Evolutionary conservation across 352 stramenopile genomes (phyloP).

Genomic region (Phytophthora chlamydospora): DNA sequence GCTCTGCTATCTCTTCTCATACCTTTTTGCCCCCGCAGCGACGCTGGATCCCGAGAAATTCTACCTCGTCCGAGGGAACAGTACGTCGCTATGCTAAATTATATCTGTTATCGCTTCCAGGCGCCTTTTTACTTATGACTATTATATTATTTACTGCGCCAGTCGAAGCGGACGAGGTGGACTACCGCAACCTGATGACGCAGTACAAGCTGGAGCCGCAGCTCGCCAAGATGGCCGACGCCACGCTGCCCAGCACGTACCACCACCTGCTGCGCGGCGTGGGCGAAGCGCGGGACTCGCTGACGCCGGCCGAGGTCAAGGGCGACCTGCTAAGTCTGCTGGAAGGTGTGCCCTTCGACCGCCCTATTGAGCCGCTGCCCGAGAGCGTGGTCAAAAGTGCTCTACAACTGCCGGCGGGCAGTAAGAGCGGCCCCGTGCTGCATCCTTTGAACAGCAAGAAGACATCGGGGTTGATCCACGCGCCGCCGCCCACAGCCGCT

Average conservation of each 20-base stretch:
- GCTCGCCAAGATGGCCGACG: slow-evolving; percentile 62
- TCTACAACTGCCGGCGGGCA: slow-evolving; percentile 66
- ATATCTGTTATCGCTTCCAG: background rate
- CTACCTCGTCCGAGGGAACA: slow-evolving; percentile 73
- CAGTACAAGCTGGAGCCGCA: slow-evolving; percentile 73
- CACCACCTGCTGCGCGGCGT: slow-evolving; percentile 76
- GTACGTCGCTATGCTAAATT: slow-evolving; percentile 33
- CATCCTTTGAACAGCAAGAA: slow-evolving; percentile 54
- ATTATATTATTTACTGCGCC: background rate
- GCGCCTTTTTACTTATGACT: slow-evolving; percentile 2
- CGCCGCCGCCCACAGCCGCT: slow-evolving; percentile 49
- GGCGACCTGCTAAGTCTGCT: slow-evolving; percentile 66
- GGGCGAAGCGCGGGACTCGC: slow-evolving; percentile 50
- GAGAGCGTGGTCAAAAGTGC: slow-evolving; percentile 77
- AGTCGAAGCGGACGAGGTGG: slow-evolving; percentile 70
- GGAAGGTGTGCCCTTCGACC: slow-evolving; percentile 78
- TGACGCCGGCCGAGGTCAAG: slow-evolving; percentile 42
- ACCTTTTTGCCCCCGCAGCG: slow-evolving; percentile 16
- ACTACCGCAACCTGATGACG: slow-evolving; percentile 67
- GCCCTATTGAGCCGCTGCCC: slow-evolving; percentile 75
- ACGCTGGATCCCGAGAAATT: slow-evolving; percentile 48
- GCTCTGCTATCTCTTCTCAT: slow-evolving; percentile 6
- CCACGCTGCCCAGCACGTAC: slow-evolving; percentile 69
- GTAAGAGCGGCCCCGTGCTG: slow-evolving; percentile 60
- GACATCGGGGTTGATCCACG: slow-evolving; percentile 66